Percentiles rank a stretch among this genome's conserved stretches.
These are phyloP conservation scores for Acer saccharum DNA, from an alignment of 345 rosid species.

Conservation along the genomic window DNA sequence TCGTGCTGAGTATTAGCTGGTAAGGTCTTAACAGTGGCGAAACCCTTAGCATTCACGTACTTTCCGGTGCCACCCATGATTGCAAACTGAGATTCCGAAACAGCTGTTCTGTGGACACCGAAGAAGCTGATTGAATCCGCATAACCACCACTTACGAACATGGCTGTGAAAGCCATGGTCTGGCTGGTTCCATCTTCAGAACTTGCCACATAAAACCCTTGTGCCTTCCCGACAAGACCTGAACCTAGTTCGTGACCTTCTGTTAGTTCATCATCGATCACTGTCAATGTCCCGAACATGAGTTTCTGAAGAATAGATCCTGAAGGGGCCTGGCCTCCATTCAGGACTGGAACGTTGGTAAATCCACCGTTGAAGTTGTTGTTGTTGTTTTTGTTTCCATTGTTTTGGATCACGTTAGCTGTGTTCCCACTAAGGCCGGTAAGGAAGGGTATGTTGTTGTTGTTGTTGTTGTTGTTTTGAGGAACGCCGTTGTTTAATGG, in stretches of 20 bases:
- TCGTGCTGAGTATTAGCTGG: constrained; percentile 52
- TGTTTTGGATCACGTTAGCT: constrained; percentile 49
- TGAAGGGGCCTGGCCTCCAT: constrained; percentile 55
- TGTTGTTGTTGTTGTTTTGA: constrained; percentile 78
- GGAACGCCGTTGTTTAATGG: constrained; percentile 68
- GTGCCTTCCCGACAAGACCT: constrained; percentile 73
- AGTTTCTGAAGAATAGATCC: constrained; percentile 60
- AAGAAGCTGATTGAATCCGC: constrained; percentile 77
- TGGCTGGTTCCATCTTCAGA: constrained; percentile 79
- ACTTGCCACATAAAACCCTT: constrained; percentile 81
- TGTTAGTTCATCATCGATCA: constrained; percentile 78
- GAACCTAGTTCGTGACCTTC: constrained; percentile 74
- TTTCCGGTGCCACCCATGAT: constrained; percentile 93
- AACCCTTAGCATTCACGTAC: constrained; percentile 74
- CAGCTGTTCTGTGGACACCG: constrained; percentile 71
- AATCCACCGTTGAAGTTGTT: constrained; percentile 38
- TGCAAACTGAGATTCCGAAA: constrained; percentile 76
- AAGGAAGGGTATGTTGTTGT: constrained; percentile 83
- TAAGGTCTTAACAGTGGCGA: constrained; percentile 66
- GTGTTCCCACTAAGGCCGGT: constrained; percentile 74
- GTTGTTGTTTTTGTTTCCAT: constrained; percentile 48
- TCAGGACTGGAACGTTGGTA: constrained; percentile 43
- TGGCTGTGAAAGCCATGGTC: constrained; percentile 75
- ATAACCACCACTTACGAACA: constrained; percentile 73
- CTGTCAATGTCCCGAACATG: constrained; percentile 86